These are phyloP conservation scores for Grammothele lineata DNA, from an alignment of 768 basidiomycete species.

Conservation along the genomic window DNA sequence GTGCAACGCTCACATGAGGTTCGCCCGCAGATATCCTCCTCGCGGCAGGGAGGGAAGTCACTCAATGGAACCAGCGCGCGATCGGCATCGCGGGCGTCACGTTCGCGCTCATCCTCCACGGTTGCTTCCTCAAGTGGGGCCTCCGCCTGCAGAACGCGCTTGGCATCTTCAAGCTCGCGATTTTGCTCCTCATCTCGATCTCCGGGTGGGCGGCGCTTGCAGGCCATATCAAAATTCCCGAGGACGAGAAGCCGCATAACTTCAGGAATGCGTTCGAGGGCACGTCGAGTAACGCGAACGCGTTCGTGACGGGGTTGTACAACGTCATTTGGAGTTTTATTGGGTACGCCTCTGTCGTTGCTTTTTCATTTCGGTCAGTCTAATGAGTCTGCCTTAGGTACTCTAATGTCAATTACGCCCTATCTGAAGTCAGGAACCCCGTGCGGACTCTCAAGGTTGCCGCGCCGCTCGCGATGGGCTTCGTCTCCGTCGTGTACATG, in stretches of 20 bases:
- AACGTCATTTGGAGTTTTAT: constrained; percentile 27
- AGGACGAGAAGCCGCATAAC: constrained; percentile 27
- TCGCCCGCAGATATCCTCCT: constrained; percentile 35
- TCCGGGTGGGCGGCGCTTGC: constrained; percentile 23
- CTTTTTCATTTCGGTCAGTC: no score
- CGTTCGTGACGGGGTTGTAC: constrained; percentile 24
- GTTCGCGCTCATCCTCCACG: constrained; percentile 5
- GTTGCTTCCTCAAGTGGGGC: constrained; percentile 16
- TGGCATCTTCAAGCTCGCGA: constrained; percentile 10
- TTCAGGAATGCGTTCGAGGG: constrained; percentile 27
- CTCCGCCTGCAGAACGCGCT: not conserved
- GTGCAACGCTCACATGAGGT: no score
- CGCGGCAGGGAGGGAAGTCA: not conserved
- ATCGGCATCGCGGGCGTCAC: not conserved
- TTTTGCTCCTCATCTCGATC: constrained; percentile 19
- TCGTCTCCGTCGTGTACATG: constrained; percentile 44
- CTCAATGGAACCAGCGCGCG: not conserved
- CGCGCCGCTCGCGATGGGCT: constrained; percentile 40
- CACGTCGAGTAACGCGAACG: constrained; percentile 21
- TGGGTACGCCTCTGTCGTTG: no score
- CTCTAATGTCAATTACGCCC: constrained; percentile 41
- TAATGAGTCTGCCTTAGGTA: no score
- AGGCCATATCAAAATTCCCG: constrained; percentile 26
- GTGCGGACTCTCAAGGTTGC: constrained; percentile 43
- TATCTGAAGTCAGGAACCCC: constrained; percentile 38